Evolutionary conservation across 805 yeast species (phyloP), one percentile per base, ranked within the genome.

Genomic region (Hanseniaspora pseudoguilliermondii): DNA sequence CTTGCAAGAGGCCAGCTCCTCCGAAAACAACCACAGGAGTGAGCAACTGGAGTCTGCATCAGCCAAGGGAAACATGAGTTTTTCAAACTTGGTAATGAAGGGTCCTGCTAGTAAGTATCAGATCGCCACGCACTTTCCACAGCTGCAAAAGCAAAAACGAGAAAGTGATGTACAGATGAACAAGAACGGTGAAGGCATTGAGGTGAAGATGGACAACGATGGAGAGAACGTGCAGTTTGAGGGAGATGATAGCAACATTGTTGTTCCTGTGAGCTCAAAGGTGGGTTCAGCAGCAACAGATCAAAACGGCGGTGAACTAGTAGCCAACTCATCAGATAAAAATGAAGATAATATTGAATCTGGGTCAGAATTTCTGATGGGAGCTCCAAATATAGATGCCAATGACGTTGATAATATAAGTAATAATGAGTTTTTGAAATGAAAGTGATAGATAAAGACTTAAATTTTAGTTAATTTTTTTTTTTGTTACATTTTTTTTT

Each of bases 91-190:
- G 25, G 18, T 29, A 2, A 3, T 32, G 38, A 44, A 32, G 15
- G 48, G 23, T 25, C 34, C 47, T 5, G 15, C 21, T 16, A 34
- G 11, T 11, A 46, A 46, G 39, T 46, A 32, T 20, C 49, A 46
- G 13, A 13, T 46, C 32, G 49, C 49, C 2, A 18, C 11, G 2
- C 49, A 46, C 9, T 50, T 50, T 21, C 54, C 58, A 44, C 27
- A 49, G 47, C 8, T 57, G 53, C 25, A 63, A 44, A 41, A 60
- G 58, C 40, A 61, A 58, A 23, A 59, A 49, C 34, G 52, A 49
- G 39, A 57, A 20, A 23, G 10, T 41, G 44, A 46, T 32, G 49
- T 15, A 9, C 21, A 32, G 16, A 18, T 27, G 46, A 10, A 20
- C 16, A 38, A 38, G 25, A 40, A 18, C 27, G 46, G 48, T 40